Percentiles rank a stretch among this genome's conserved stretches.
These are phyloP conservation scores for Aplosporella prunicola DNA, from an alignment of 2,329 filamentous ascomycete species.

Conservation along the genomic window DNA sequence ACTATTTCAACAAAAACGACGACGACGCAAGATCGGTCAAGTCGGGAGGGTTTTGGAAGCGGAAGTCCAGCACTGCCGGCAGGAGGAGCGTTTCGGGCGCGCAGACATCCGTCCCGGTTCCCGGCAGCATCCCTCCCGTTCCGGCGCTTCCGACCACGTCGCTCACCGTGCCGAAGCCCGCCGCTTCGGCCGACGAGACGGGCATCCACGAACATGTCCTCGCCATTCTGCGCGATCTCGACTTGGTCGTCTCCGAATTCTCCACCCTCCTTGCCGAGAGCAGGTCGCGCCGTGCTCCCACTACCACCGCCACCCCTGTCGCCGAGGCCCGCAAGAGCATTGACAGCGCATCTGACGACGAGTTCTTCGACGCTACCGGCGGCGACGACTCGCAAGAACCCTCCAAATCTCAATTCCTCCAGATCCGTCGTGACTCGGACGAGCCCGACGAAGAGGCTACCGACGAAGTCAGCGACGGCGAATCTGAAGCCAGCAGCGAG, in stretches of 20 bases:
- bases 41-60: slow-evolving; percentile 70
- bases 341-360: slow-evolving; percentile 71
- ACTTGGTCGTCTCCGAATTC: slow-evolving; percentile 76
- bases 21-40: slow-evolving; percentile 41
- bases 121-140: slow-evolving; percentile 26
- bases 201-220: slow-evolving; percentile 74
- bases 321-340: slow-evolving; percentile 53
- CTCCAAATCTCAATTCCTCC: slow-evolving; percentile 55
- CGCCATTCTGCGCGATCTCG: slow-evolving; percentile 73
- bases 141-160: slow-evolving; percentile 21
- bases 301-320: slow-evolving; percentile 35
- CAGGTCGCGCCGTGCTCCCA: slow-evolving; percentile 60
- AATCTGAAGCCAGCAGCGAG: slow-evolving; percentile 56
- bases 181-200: slow-evolving; percentile 35
- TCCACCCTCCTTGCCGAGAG: slow-evolving; percentile 65
- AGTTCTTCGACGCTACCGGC: slow-evolving; percentile 89
- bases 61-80: slow-evolving; percentile 57
- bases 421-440: slow-evolving; percentile 64
- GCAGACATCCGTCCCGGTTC: slow-evolving; percentile 42
- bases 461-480: slow-evolving; percentile 39
- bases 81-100: slow-evolving; percentile 44
- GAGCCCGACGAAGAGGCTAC: slow-evolving; percentile 48
- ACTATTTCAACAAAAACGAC: slow-evolving; percentile 42
- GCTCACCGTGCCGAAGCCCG: slow-evolving; percentile 27
- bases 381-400: slow-evolving; percentile 23